These are phyloP conservation scores for Clavulina sp. DNA, from an alignment of 768 basidiomycete genomes.

Conservation along the genomic window DNA sequence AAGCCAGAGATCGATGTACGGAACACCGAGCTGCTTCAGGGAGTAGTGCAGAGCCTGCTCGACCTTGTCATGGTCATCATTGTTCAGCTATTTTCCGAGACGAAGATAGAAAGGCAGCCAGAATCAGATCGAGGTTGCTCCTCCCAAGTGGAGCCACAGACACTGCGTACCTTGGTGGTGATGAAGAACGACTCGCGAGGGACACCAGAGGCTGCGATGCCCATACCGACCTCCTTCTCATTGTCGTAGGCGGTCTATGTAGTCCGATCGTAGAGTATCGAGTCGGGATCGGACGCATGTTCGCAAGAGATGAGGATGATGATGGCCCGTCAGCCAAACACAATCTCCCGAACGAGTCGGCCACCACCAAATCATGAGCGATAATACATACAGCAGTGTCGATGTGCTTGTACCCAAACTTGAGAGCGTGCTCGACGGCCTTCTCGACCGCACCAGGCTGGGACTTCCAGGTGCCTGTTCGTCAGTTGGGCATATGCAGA, in stretches of 20 bases:
- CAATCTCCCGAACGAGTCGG: neutral
- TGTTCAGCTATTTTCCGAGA: too few relatives aligned
- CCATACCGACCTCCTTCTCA: conserved; percentile 48
- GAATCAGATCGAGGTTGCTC: too few relatives aligned
- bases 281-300: too few relatives aligned
- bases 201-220: conserved; percentile 5
- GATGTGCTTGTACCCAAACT: conserved; percentile 9
- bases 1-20: conserved; percentile 5
- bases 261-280: too few relatives aligned
- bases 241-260: too few relatives aligned
- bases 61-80: conserved; percentile 7
- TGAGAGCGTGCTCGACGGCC: conserved; percentile 19
- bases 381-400: conserved; percentile 31
- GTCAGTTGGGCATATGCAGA: neutral
- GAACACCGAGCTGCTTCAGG: conserved; percentile 9
- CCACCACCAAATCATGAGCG: neutral
- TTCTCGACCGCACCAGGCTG: conserved; percentile 40
- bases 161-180: conserved; percentile 12
- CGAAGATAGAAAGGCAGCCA: too few relatives aligned
- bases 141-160: conserved; percentile 7
- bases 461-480: conserved; percentile 55
- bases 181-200: conserved; percentile 8
- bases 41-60: conserved; percentile 6
- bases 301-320: conserved; percentile 26
- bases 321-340: neutral